These are phyloP conservation scores for Candida andamanensis DNA, from an alignment of 805 yeast genomes.

Conservation along the genomic window DNA sequence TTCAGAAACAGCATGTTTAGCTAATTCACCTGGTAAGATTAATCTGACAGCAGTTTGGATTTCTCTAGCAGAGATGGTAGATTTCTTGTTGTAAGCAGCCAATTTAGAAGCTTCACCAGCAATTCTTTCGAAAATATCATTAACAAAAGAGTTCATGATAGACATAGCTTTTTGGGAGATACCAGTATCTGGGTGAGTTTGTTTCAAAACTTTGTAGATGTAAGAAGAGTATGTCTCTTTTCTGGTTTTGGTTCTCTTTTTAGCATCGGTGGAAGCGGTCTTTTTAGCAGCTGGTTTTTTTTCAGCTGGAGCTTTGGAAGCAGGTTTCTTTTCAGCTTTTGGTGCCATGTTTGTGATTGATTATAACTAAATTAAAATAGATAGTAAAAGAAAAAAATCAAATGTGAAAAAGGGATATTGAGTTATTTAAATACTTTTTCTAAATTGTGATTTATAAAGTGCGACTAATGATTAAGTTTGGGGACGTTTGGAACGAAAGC, in stretches of 20 bases:
- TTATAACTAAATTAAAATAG: conserved; percentile 3
- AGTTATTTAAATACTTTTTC: conserved; percentile 7
- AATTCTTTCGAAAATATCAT: conserved; percentile 96
- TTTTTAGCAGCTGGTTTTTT: conserved; percentile 91
- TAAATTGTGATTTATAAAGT: conserved; percentile 1
- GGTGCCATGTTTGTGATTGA: conserved; percentile 49
- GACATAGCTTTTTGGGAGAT: conserved; percentile 98
- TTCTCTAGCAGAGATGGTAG: conserved; percentile 97
- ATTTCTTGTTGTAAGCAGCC: conserved; percentile 98
- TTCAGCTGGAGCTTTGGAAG: conserved; percentile 97
- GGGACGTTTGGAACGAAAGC: too few relatives aligned
- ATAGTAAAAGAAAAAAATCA: neutral
- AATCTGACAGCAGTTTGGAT: conserved; percentile 98
- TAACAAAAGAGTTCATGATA: conserved; percentile 96
- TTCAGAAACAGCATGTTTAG: conserved; percentile 97
- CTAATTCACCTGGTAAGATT: conserved; percentile 97
- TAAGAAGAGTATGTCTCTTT: conserved; percentile 97
- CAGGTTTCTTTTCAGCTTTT: conserved; percentile 66
- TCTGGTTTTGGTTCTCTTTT: conserved; percentile 93
- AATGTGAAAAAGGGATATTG: conserved; percentile 6
- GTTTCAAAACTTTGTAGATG: conserved; percentile 97
- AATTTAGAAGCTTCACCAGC: conserved; percentile 97
- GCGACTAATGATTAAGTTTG: too few relatives aligned
- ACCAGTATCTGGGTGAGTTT: conserved; percentile 99
- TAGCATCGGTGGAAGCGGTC: conserved; percentile 70